These are phyloP conservation scores for Thelonectria olida DNA, from an alignment of 2,329 filamentous ascomycete genomes.

Conservation along the genomic window DNA sequence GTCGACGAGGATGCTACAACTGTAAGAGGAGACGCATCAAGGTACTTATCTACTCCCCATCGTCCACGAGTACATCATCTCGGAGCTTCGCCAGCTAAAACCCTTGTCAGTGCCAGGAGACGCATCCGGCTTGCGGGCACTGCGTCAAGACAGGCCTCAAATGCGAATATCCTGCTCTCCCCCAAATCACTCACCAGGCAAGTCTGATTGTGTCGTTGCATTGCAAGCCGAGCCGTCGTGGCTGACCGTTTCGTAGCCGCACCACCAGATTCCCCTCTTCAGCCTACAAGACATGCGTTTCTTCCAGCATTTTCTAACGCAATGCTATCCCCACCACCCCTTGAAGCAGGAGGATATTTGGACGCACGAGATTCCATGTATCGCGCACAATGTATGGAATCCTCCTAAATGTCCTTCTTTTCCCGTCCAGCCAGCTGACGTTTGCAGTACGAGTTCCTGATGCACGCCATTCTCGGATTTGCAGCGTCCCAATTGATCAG, in stretches of 20 bases:
- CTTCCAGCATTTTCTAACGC: conserved; percentile 72
- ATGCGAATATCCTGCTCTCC: conserved; percentile 68
- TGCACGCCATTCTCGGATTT: conserved; percentile 76
- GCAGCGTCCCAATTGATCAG: conserved; percentile 71
- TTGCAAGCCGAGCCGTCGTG: too few relatives aligned
- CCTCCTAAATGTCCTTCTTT: too few relatives aligned
- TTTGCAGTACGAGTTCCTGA: conserved; percentile 69
- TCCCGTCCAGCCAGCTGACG: conserved; percentile 10
- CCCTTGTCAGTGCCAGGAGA: conserved; percentile 68
- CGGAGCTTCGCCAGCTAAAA: conserved; percentile 25
- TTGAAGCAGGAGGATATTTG: conserved; percentile 72
- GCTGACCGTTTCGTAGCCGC: conserved; percentile 51
- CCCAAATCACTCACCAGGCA: conserved; percentile 62
- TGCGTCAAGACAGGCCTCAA: conserved; percentile 69
- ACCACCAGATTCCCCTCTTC: conserved; percentile 66
- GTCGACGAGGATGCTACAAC: conserved; percentile 71
- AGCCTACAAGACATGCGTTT: conserved; percentile 73
- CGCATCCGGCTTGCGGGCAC: conserved; percentile 69
- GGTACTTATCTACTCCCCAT: conserved; percentile 45
- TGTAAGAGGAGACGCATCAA: conserved; percentile 74
- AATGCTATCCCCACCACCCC: conserved; percentile 71
- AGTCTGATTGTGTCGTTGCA: conserved; percentile 1
- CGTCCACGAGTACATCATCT: neutral
- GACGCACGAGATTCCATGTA: conserved; percentile 72
- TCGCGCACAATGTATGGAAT: conserved; percentile 69